Conservation (phyloP, 2,329 filamentous ascomycete genomes). For the Exophiala viscosa region DNA sequence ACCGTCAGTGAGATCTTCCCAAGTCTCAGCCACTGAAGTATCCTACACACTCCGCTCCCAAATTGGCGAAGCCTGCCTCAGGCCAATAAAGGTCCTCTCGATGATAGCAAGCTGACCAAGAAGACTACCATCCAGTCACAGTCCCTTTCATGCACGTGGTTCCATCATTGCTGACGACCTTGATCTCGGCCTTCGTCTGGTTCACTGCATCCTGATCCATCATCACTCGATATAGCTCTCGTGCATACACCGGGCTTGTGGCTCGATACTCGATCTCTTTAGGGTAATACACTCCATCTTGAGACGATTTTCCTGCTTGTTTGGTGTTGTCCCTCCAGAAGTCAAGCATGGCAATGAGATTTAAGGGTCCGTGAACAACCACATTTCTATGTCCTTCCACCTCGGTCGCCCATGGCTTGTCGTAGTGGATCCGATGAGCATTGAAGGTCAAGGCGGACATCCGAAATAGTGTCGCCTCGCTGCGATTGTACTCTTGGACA, state of each 20-base stretch:
- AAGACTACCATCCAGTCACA: slow-evolving; percentile 26
- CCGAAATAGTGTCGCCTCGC: slow-evolving; percentile 41
- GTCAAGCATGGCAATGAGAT: slow-evolving; percentile 42
- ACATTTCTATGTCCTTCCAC: slow-evolving; percentile 43
- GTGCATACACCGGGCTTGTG: slow-evolving; percentile 49
- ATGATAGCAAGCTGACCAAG: neutral
- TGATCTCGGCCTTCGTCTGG: slow-evolving; percentile 27
- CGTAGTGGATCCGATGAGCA: slow-evolving; percentile 45
- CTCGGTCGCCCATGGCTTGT: slow-evolving; percentile 41
- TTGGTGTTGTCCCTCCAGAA: slow-evolving; percentile 40
- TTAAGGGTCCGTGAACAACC: slow-evolving; percentile 44
- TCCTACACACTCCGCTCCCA: too few relatives aligned
- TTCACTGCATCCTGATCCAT: slow-evolving; percentile 34
- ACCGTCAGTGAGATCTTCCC: too few relatives aligned
- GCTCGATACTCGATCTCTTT: slow-evolving; percentile 47
- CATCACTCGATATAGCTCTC: slow-evolving; percentile 45
- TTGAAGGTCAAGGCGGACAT: slow-evolving; percentile 46
- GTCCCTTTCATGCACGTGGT: slow-evolving; percentile 33
- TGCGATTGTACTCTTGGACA: slow-evolving; percentile 35
- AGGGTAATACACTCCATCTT: slow-evolving; percentile 34
- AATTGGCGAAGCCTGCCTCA: too few relatives aligned
- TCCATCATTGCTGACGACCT: slow-evolving; percentile 31
- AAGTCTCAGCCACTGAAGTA: too few relatives aligned
- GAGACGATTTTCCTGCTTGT: slow-evolving; percentile 17
- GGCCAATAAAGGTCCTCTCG: neutral